Base-by-base conservation (phyloP, 2,329 filamentous ascomycete species). In the Fusarium sp. region DNA sequence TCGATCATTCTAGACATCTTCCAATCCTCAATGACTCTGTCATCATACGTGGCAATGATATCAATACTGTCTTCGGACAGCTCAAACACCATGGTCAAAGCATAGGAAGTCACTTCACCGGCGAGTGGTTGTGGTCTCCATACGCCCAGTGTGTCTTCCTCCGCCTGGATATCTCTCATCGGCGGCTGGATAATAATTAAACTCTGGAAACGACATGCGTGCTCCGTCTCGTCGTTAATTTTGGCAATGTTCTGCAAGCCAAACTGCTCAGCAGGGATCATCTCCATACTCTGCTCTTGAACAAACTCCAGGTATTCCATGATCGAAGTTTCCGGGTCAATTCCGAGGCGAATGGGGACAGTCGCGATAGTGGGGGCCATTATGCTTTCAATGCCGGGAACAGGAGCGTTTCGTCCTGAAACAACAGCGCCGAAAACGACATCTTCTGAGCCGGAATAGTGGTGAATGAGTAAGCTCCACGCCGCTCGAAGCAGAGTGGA, bases 381-480 rank as follows among this genome's bases (percentile, higher is more conserved):
- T 17, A 75, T 68, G 2, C 17, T n/a, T 4, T 76, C 70, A 19
- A 73, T 65, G 4, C 58, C 70, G 1, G 48, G 20, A 2, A 76
- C 49, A 3, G 71, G 50, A 4, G 67, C 68, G 8, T 66, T 68
- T 40, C 82, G 77, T 7, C 82, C 82, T 1, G 81, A 80, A 2
- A 83, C 70, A 0, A 80, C 82, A 52, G 78, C 75, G 0, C 82
- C 82, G 58, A 83, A 82, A 13, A 80, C 71, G 14, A 82, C 76
- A 48, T 83, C 80, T 3, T 77, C 19, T 1, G 60, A 64, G 3
- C 59, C 84, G 4, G 39, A 15, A 47, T 88, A 14, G 77, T 77
- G 76, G n/a, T 44, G 35, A 14, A 8, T 87, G 2, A 90, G 71
- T 53, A 84, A 82, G 7, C 82, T 80, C 71, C 85, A 81, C 0